Base-by-base conservation (phyloP, 208 protist species). In the Trichomonas vaginalis region DNA sequence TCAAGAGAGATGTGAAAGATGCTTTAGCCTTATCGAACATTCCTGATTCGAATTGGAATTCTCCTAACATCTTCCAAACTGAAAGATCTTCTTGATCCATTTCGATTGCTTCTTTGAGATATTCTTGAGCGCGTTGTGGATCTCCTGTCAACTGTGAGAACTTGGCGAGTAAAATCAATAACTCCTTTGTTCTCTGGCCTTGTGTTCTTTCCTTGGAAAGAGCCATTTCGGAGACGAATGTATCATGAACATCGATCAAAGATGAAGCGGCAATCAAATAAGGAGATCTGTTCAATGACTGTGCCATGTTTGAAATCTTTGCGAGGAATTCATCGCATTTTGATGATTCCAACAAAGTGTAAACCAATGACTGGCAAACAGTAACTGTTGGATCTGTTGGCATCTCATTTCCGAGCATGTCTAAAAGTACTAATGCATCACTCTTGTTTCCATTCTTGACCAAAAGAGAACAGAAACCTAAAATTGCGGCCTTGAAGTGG, bases 291-390 rank as follows among this genome's bases (percentile, higher is more conserved):
- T 42, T 23, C 3, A 92, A 32, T 35, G 42, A n/a, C 45, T 42
- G 14, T 39, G 86, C 42, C 45, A 92, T 56, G 17, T 48, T 23
- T 2, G 86, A 92, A 6, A 92, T 51, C 45, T 92, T 92, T 12
- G 45, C 86, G 14, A 92, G n/a, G 45, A 51, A 92, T 92, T 92
- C 86, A 92, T 92, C 86, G 46, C 86, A 48, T 51, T 92, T 92
- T 2, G 86, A 51, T 27, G 86, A 92, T 39, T 92, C 86, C 0
- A 92, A n/a, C 27, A 92, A 51, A 27, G 42, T 42, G 46, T 92
- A 92, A 40, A 92, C 12, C 23, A 92, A 48, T 27, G 86, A 92
- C 15, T 48, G n/a, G 46, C 86, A 92, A 51, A 92, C 86, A 40
- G 45, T 92, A 39, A 92, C 27, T 0, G 86, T 92, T 51, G 86